These are phyloP conservation scores for Leccinum incarnatum DNA, from an alignment of 768 basidiomycete genomes.

Conservation along the genomic window DNA sequence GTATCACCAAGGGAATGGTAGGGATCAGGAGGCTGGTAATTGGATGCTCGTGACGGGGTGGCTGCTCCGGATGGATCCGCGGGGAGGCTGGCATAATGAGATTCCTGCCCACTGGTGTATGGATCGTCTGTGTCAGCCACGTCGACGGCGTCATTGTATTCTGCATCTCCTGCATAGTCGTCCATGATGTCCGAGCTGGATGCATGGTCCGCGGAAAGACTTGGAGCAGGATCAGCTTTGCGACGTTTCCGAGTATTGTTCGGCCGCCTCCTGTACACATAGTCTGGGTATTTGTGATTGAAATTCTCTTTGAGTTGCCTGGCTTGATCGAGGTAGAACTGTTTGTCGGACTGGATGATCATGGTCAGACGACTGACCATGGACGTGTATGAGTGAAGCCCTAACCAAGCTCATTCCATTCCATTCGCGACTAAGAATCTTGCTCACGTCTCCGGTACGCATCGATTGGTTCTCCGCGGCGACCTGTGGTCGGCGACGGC, in stretches of 20 bases:
- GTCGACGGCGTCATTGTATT: slow-evolving; percentile 41
- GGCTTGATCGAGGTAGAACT: slow-evolving; percentile 85
- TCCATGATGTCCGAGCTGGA: slow-evolving; percentile 34
- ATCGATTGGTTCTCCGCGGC: slow-evolving; percentile 85
- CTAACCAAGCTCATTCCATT: slow-evolving; percentile 71
- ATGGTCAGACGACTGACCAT: slow-evolving; percentile 15
- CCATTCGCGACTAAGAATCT: slow-evolving; percentile 86
- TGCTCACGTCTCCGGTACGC: slow-evolving; percentile 89
- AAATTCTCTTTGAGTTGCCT: slow-evolving; percentile 84
- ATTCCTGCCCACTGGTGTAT: slow-evolving; percentile 16
- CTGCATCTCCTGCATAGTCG: slow-evolving; percentile 24
- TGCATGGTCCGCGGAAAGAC: slow-evolving; percentile 31
- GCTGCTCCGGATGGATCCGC: slow-evolving; percentile 17
- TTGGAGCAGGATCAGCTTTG: slow-evolving; percentile 35
- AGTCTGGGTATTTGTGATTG: slow-evolving; percentile 84
- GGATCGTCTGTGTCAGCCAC: slow-evolving; percentile 23
- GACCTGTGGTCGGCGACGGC: slow-evolving; percentile 77
- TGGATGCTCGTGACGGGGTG: slow-evolving; percentile 18
- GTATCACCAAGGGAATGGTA: slow-evolving; percentile 29
- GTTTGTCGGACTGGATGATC: slow-evolving; percentile 63
- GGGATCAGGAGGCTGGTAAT: slow-evolving; percentile 26
- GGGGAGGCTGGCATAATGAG: slow-evolving; percentile 20
- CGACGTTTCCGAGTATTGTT: slow-evolving; percentile 79
- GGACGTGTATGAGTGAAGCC: slow-evolving; percentile 9
- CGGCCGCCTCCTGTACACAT: slow-evolving; percentile 83